Conservation (phyloP, 2,329 filamentous ascomycete species). For the Aspergillus sclerotialis region DNA sequence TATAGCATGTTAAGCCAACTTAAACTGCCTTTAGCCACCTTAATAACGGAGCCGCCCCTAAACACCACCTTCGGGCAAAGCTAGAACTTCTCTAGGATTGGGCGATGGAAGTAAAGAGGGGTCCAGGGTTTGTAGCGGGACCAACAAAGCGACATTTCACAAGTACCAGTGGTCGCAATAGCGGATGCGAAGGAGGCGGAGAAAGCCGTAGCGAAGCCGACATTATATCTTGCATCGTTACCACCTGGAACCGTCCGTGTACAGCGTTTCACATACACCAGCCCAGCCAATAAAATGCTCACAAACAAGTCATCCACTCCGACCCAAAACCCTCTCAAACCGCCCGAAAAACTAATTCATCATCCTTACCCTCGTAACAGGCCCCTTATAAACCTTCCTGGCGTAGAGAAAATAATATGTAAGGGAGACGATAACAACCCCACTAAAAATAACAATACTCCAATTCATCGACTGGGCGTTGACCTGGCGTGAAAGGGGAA, state of each 20-base stretch:
- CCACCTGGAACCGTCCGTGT: constrained; percentile 49
- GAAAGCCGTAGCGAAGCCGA: constrained; percentile 47
- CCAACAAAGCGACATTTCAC: constrained; percentile 58
- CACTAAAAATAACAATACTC: constrained; percentile 19
- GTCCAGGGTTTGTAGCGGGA: constrained; percentile 28
- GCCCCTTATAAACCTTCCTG: constrained; percentile 21
- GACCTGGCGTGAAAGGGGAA: constrained; percentile 13
- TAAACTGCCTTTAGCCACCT: constrained; percentile 1
- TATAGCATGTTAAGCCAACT: constrained; percentile 3
- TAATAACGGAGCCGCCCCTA: too few relatives aligned
- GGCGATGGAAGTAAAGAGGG: constrained; percentile 11
- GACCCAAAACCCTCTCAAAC: too few relatives aligned
- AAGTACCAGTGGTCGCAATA: constrained; percentile 36
- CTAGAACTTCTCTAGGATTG: constrained; percentile 3
- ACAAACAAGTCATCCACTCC: too few relatives aligned
- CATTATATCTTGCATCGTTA: constrained; percentile 47
- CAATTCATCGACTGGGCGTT: constrained; percentile 21
- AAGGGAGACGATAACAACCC: constrained; percentile 17
- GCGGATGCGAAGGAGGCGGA: constrained; percentile 40
- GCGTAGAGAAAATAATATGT: constrained; percentile 19
- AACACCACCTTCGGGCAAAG: constrained; percentile 5
- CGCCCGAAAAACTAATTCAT: too few relatives aligned
- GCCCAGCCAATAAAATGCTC: too few relatives aligned
- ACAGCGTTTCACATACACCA: too few relatives aligned
- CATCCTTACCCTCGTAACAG: constrained; percentile 18